A percentile compares a stretch with the other conserved stretches of the same genome.
Evolutionary conservation across 768 basidiomycete species (phyloP).

Genomic region (Suillus clintonianus): DNA sequence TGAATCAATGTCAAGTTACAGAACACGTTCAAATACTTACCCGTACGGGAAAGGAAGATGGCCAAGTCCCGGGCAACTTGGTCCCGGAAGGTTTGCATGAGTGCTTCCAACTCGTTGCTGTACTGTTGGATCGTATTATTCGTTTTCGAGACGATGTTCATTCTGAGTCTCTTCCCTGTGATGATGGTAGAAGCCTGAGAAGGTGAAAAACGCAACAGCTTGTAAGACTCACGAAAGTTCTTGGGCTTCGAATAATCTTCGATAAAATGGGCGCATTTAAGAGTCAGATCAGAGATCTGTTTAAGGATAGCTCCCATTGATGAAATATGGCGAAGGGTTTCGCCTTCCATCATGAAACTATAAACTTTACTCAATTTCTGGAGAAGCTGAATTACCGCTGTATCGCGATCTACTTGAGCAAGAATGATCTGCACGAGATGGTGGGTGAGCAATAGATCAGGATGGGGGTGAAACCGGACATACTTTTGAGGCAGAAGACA

Average conservation of each 20-base stretch:
- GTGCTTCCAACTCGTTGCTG: background rate
- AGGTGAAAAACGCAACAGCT: background rate
- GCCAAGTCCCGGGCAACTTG: background rate
- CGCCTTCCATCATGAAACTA: background rate
- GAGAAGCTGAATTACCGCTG: background rate
- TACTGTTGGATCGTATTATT: background rate
- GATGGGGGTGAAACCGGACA: background rate
- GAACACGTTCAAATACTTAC: background rate
- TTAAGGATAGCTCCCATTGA: background rate
- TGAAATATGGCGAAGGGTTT: background rate
- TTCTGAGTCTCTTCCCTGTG: background rate
- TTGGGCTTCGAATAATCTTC: conserved; percentile 23
- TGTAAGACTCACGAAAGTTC: conserved; percentile 18
- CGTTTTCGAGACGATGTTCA: background rate
- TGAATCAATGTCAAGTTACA: background rate
- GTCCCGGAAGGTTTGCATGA: conserved; percentile 2
- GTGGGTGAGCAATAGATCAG: too few species aligned
- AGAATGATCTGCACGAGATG: background rate
- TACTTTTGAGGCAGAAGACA: background rate
- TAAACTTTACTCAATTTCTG: background rate
- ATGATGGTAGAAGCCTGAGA: background rate
- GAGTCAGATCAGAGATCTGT: conserved; percentile 14
- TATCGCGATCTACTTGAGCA: conserved; percentile 1
- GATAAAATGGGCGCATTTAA: conserved; percentile 29
- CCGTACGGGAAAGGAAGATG: background rate